phyloP scores from a whole-genome alignment of 768 basidiomycete genomes.

The Termitomyces sp. region DNA sequence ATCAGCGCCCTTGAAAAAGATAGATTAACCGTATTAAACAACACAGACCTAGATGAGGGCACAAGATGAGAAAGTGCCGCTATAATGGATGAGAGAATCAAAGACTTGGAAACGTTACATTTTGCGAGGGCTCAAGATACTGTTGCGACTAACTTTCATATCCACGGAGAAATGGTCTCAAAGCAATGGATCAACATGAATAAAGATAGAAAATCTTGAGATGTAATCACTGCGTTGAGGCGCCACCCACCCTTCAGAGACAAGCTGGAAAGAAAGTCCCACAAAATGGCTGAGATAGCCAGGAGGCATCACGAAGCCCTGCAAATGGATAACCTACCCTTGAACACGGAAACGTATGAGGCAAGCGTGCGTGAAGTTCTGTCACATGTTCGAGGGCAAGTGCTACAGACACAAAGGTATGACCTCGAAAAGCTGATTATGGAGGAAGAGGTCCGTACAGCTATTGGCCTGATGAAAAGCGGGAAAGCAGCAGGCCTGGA shows the following conservation, averaged over 20 bases:
- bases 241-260: neutral
- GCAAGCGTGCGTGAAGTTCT: too few species aligned
- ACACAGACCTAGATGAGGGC: neutral
- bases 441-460: neutral
- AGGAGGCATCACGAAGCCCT: conserved; percentile 23
- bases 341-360: too few species aligned
- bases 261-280: conserved; percentile 5
- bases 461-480: conserved; percentile 12
- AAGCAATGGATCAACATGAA: too few species aligned
- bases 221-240: conserved; percentile 14
- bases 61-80: neutral
- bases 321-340: conserved; percentile 14
- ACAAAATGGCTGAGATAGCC: conserved; percentile 27
- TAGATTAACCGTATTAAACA: neutral
- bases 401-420: too few species aligned
- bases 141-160: neutral
- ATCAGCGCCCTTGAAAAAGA: neutral
- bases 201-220: too few species aligned
- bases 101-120: neutral
- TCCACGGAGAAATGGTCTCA: conserved; percentile 15
- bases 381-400: too few species aligned
- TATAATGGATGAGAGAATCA: too few species aligned
- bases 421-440: conserved; percentile 7
- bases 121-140: neutral
- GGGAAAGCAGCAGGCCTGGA: too few species aligned